Evolutionary conservation across 495 filamentous ascomycete species (phyloP).

Genomic region (Annulohypoxylon stygium): DNA sequence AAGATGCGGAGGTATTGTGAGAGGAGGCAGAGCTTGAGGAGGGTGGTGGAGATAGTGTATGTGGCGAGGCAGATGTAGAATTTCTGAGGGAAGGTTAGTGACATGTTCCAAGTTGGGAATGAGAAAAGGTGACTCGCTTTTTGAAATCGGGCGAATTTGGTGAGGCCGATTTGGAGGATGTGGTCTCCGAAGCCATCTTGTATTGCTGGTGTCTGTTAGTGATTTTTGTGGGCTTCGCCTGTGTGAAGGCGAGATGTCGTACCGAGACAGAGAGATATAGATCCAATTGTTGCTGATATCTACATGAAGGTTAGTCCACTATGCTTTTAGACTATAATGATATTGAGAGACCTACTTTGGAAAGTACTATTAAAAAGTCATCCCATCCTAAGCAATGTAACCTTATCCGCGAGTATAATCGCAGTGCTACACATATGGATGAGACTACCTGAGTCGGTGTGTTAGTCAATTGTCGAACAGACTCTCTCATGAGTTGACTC

Average conservation of each 20-base stretch:
- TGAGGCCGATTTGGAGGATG: slow-evolving; percentile 31
- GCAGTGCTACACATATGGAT: slow-evolving; percentile 44
- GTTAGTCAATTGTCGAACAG: background rate
- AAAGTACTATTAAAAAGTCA: slow-evolving; percentile 50
- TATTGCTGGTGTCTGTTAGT: slow-evolving; percentile 38
- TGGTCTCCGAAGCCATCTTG: slow-evolving; percentile 52
- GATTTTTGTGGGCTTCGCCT: slow-evolving; percentile 1
- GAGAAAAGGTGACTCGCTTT: slow-evolving; percentile 32
- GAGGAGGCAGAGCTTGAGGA: slow-evolving; percentile 49
- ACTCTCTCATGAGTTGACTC: background rate
- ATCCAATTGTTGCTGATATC: slow-evolving; percentile 45
- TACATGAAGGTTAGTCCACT: slow-evolving; percentile 20
- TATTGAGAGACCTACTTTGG: slow-evolving; percentile 34
- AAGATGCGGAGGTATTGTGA: slow-evolving; percentile 52
- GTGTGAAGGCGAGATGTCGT: background rate
- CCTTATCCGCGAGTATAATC: slow-evolving; percentile 47
- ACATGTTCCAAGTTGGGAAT: no score
- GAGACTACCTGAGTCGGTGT: slow-evolving; percentile 39
- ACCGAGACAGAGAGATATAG: slow-evolving; percentile 46
- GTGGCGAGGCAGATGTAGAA: slow-evolving; percentile 48
- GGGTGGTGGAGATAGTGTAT: slow-evolving; percentile 48
- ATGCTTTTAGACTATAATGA: background rate
- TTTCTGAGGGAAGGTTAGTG: slow-evolving; percentile 23
- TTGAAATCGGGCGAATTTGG: slow-evolving; percentile 40
- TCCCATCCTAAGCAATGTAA: slow-evolving; percentile 50